A percentile compares a stretch with the other conserved stretches of the same genome.
phyloP scores from a whole-genome alignment of 805 yeast species.

The Yarrowia phangngaensis region DNA sequence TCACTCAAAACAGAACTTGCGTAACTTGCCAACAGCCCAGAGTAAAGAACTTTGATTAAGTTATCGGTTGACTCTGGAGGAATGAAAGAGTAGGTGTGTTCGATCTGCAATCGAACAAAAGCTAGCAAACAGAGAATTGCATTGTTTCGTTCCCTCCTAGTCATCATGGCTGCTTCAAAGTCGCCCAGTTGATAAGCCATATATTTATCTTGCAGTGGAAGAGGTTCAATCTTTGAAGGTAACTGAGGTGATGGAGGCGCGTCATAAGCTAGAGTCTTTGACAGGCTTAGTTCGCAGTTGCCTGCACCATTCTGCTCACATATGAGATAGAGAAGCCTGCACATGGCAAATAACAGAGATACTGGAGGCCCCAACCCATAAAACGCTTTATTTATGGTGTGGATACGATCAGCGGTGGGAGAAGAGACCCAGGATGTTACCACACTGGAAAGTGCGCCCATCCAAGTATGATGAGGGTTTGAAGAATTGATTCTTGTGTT shows the following conservation, averaged over 20 bases:
- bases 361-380: constrained; percentile 6
- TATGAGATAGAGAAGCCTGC: constrained; percentile 2
- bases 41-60: not conserved
- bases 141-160: constrained; percentile 7
- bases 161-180: constrained; percentile 1
- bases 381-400: not conserved
- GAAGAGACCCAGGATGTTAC: constrained; percentile 12
- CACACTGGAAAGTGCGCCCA: constrained; percentile 11
- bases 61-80: not conserved
- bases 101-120: constrained; percentile 9
- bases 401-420: not conserved
- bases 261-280: not conserved
- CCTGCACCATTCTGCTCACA: constrained; percentile 20
- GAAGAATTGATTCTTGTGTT: not conserved
- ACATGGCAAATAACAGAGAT: constrained; percentile 7
- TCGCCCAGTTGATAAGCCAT: constrained; percentile 12
- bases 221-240: constrained; percentile 5
- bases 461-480: constrained; percentile 16
- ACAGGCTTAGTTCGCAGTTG: constrained; percentile 1
- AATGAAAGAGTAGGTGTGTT: constrained; percentile 9
- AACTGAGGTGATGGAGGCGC: constrained; percentile 8
- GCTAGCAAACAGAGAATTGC: constrained; percentile 2
- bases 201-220: constrained; percentile 8
- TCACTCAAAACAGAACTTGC: constrained; percentile 1
- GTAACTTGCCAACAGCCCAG: constrained; percentile 3